Percentiles rank a stretch among this genome's conserved stretches.
These are phyloP conservation scores for Pichia sp. DNA, from an alignment of 1,139 yeast species.

Conservation along the genomic window DNA sequence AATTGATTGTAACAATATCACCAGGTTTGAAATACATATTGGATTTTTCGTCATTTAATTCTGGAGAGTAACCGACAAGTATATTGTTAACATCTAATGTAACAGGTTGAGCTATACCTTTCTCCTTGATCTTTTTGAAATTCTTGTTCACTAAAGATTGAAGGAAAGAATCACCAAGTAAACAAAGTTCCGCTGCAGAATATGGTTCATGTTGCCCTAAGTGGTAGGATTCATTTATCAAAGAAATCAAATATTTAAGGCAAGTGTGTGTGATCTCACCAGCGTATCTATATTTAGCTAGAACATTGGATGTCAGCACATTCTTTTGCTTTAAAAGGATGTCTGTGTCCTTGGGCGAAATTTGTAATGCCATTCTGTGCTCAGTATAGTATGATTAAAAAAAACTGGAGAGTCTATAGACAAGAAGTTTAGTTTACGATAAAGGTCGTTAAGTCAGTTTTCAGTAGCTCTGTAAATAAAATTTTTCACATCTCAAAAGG, in stretches of 20 bases:
- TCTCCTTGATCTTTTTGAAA: slow-evolving; percentile 59
- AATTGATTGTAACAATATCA: slow-evolving; percentile 72
- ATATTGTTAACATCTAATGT: slow-evolving; percentile 78
- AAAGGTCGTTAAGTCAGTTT: no score
- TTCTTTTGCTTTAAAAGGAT: slow-evolving; percentile 69
- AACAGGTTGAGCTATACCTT: slow-evolving; percentile 90
- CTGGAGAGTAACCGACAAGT: slow-evolving; percentile 79
- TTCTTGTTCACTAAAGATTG: slow-evolving; percentile 45
- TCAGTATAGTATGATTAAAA: neutral
- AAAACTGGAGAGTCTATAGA: neutral
- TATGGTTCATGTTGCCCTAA: slow-evolving; percentile 40
- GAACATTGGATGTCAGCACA: slow-evolving; percentile 49
- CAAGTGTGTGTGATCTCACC: slow-evolving; percentile 92
- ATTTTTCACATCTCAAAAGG: neutral
- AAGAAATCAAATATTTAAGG: slow-evolving; percentile 53
- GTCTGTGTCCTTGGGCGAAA: slow-evolving; percentile 48
- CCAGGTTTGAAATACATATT: slow-evolving; percentile 57
- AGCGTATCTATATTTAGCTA: slow-evolving; percentile 81
- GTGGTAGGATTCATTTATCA: slow-evolving; percentile 69
- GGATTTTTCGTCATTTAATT: slow-evolving; percentile 52
- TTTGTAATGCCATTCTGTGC: slow-evolving; percentile 24
- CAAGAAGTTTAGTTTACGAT: no score
- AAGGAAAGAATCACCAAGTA: slow-evolving; percentile 72
- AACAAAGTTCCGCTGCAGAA: slow-evolving; percentile 69
- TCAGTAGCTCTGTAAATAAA: neutral